A percentile compares a stretch with the other conserved stretches of the same genome.
Conservation (phyloP, 129 eudicot species). For the Tanacetum coccineum region DNA sequence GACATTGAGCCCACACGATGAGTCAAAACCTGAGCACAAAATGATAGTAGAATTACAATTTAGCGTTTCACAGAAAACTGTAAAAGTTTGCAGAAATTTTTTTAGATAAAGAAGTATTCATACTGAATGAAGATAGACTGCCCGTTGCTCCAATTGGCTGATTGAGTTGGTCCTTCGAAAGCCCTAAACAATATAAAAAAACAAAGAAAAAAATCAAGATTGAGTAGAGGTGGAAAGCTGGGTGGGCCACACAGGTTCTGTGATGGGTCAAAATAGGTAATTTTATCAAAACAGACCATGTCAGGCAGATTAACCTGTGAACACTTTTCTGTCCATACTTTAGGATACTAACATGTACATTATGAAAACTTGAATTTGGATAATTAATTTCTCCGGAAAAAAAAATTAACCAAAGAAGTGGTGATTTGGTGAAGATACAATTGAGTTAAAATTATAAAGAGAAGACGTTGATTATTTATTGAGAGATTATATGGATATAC, state of each 20-base stretch:
- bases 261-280: not conserved
- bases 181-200: slow-evolving; percentile 44
- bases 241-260: no score
- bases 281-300: no score
- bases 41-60: slow-evolving; percentile 10
- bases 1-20: slow-evolving; percentile 81
- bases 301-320: no score
- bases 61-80: not conserved
- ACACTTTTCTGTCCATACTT: no score
- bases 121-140: slow-evolving; percentile 88
- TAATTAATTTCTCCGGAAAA: no score
- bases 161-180: slow-evolving; percentile 56
- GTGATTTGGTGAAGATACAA: no score
- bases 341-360: no score
- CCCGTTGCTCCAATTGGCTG: slow-evolving; percentile 55
- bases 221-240: not conserved
- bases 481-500: slow-evolving; percentile 27
- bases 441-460: no score
- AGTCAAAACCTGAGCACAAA: slow-evolving; percentile 60
- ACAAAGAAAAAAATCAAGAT: slow-evolving; percentile 5
- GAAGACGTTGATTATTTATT: no score
- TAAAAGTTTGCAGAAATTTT: not conserved
- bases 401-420: no score
- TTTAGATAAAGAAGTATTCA: slow-evolving; percentile 16
- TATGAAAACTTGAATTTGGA: no score